Percentiles rank a stretch among this genome's conserved stretches.
phyloP scores from a whole-genome alignment of 2,329 filamentous ascomycete genomes.

The Grosmannia serpens region DNA sequence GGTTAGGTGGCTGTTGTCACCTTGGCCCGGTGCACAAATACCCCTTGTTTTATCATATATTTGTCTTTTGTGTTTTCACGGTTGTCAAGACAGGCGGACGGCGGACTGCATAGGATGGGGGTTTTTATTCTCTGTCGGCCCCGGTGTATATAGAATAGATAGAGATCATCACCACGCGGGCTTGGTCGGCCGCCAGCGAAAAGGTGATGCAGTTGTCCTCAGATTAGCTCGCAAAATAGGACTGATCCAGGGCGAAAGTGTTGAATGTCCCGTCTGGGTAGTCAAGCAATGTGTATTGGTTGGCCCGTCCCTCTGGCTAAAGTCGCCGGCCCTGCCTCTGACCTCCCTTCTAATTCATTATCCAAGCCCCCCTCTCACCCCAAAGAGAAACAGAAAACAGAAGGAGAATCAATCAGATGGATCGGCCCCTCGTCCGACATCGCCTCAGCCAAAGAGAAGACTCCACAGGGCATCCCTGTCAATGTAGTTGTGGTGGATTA shows the following conservation, averaged over 20 bases:
- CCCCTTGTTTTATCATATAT: neutral
- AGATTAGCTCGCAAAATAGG: neutral
- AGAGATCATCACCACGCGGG: neutral
- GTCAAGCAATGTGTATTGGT: neutral
- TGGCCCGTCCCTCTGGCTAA: neutral
- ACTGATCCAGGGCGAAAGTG: neutral
- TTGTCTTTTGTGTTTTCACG: neutral
- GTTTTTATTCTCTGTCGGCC: neutral
- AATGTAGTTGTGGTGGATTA: conserved; percentile 72
- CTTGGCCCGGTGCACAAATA: neutral
- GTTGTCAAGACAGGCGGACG: neutral
- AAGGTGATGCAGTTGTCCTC: neutral
- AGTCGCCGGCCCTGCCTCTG: neutral
- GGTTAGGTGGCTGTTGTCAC: neutral
- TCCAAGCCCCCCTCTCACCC: too few species aligned
- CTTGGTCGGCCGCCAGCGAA: neutral
- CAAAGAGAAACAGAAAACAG: neutral
- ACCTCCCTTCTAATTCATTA: neutral
- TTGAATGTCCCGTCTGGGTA: neutral
- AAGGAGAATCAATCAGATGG: neutral
- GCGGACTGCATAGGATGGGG: neutral
- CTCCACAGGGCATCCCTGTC: conserved; percentile 63
- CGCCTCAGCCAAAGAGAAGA: conserved; percentile 31
- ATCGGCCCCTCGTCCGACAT: neutral
- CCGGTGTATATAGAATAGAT: neutral